phyloP scores from a whole-genome alignment of 352 stramenopile genomes.

The Globisporangium ultimum region DNA sequence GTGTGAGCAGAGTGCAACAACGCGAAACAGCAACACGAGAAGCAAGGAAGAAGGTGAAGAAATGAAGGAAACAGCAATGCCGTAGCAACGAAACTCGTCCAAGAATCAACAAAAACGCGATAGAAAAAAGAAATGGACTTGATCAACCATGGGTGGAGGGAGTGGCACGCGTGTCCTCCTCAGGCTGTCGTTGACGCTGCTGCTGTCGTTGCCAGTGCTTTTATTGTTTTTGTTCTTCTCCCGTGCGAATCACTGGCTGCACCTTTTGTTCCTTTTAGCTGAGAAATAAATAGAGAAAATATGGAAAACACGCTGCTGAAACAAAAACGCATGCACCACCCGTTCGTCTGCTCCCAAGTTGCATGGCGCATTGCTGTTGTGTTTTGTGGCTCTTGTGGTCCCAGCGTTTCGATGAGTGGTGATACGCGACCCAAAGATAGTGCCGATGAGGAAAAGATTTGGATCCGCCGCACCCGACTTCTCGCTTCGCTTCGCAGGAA shows the following conservation, averaged over 20 bases:
- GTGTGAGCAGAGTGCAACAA: too few species aligned
- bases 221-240: not conserved
- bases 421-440: not conserved
- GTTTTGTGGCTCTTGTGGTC: not conserved
- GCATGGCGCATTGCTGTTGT: not conserved
- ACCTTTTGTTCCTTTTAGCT: constrained; percentile 9
- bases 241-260: not conserved
- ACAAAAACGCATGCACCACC: not conserved
- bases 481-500: not conserved
- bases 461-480: too few species aligned
- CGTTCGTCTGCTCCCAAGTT: not conserved
- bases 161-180: too few species aligned
- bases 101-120: too few species aligned
- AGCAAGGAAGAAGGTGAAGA: too few species aligned
- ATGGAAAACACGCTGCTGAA: constrained; percentile 4
- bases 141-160: too few species aligned
- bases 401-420: not conserved
- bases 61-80: too few species aligned
- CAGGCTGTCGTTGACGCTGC: too few species aligned
- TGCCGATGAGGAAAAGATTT: not conserved
- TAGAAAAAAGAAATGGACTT: too few species aligned
- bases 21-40: too few species aligned
- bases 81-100: too few species aligned
- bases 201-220: too few species aligned
- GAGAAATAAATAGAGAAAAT: constrained; percentile 14